Evolutionary conservation across 2,329 filamentous ascomycete species (phyloP).

Genomic region (Fusarium denticulatum): DNA sequence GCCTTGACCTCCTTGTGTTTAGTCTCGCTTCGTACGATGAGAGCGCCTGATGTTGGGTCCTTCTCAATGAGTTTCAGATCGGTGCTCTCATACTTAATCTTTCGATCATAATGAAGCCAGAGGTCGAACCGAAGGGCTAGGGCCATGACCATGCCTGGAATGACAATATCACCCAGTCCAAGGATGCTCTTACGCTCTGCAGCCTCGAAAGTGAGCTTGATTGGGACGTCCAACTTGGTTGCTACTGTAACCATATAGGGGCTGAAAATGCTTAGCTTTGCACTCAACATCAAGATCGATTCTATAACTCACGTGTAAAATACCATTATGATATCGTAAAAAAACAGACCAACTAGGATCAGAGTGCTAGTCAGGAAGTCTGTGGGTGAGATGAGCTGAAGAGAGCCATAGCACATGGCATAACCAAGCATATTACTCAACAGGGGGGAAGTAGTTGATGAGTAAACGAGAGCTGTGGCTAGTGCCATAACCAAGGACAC

Average conservation of each 20-base stretch:
- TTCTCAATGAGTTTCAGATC: conserved; percentile 49
- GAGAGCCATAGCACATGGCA: conserved; percentile 83
- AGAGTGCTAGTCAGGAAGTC: conserved; percentile 84
- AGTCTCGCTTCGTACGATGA: conserved; percentile 49
- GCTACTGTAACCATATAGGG: conserved; percentile 90
- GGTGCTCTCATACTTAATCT: conserved; percentile 61
- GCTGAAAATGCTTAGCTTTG: conserved; percentile 51
- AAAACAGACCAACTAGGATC: conserved; percentile 82
- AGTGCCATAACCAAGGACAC: conserved; percentile 66
- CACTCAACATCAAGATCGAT: not conserved
- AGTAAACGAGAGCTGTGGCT: conserved; percentile 68
- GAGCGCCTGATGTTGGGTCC: conserved; percentile 46
- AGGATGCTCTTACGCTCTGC: conserved; percentile 82
- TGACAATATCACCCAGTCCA: conserved; percentile 91
- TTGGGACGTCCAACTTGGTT: conserved; percentile 87
- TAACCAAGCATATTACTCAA: conserved; percentile 89
- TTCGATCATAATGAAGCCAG: conserved; percentile 80
- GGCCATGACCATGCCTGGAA: conserved; percentile 90
- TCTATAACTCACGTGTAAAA: conserved; percentile 74
- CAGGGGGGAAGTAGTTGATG: conserved; percentile 66
- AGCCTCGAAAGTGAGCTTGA: conserved; percentile 82
- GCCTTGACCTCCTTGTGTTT: conserved; percentile 62
- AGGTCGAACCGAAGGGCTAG: conserved; percentile 92
- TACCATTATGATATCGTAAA: conserved; percentile 95
- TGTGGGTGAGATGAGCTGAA: conserved; percentile 88